These are phyloP conservation scores for Ascochyta viciae-villosae DNA, from an alignment of 2,329 filamentous ascomycete genomes.

Conservation along the genomic window DNA sequence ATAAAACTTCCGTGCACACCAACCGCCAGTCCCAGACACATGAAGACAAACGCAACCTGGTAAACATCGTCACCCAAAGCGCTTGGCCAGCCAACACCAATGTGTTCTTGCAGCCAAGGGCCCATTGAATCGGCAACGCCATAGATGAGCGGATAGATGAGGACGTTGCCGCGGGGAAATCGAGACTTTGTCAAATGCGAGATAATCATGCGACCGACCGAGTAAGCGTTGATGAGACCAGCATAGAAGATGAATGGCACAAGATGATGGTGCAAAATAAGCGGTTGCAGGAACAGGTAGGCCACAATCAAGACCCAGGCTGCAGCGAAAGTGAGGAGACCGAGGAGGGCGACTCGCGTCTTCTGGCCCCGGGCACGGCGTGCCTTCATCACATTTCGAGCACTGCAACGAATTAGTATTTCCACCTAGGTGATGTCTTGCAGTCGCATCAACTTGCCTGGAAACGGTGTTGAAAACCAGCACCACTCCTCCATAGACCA, in stretches of 20 bases:
- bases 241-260: conserved; percentile 90
- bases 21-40: conserved; percentile 80
- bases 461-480: conserved; percentile 84
- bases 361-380: conserved; percentile 76
- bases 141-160: conserved; percentile 77
- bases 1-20: conserved; percentile 98
- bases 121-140: conserved; percentile 84
- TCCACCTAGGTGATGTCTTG: background rate
- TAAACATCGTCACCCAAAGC: conserved; percentile 69
- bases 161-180: conserved; percentile 91
- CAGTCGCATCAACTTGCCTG: conserved; percentile 53
- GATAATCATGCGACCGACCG: conserved; percentile 93
- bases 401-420: conserved; percentile 54
- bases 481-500: conserved; percentile 83
- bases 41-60: conserved; percentile 90
- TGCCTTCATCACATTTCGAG: conserved; percentile 82
- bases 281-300: conserved; percentile 85
- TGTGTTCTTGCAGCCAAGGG: conserved; percentile 63
- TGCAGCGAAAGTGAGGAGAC: conserved; percentile 79
- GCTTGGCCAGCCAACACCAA: conserved; percentile 56
- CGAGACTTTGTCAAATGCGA: conserved; percentile 86
- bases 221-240: conserved; percentile 91
- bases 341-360: conserved; percentile 77
- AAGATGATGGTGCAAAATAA: conserved; percentile 81
- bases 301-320: conserved; percentile 78